Percentiles rank a stretch among this genome's conserved stretches.
Conservation (phyloP, 768 basidiomycete genomes). For the Tubosaeta sp. region DNA sequence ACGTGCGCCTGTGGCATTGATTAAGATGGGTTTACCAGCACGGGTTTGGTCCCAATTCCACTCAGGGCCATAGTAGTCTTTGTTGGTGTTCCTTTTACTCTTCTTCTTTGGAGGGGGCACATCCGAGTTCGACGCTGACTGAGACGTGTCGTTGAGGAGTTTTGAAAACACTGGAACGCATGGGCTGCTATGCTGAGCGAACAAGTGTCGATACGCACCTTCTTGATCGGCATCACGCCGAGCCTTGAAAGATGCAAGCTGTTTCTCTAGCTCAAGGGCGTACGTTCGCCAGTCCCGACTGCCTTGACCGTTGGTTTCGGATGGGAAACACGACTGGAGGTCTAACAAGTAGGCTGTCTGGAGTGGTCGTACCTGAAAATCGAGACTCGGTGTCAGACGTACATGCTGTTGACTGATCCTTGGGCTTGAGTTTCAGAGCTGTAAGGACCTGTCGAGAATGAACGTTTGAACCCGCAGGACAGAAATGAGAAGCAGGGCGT, state of each 20-base stretch:
- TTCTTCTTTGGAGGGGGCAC: slow-evolving; percentile 26
- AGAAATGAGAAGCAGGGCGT: not conserved
- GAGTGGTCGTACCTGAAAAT: not conserved
- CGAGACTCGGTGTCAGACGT: not conserved
- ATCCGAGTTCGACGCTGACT: slow-evolving; percentile 10
- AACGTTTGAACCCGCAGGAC: no score
- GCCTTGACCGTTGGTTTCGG: not conserved
- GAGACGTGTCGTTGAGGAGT: slow-evolving; percentile 13
- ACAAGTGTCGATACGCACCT: slow-evolving; percentile 10
- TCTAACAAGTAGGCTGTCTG: slow-evolving; percentile 26
- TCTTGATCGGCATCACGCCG: slow-evolving; percentile 22
- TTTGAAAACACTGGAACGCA: slow-evolving; percentile 18
- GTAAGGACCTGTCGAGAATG: slow-evolving; percentile 16
- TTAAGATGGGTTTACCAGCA: slow-evolving; percentile 6
- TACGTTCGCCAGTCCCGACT: slow-evolving; percentile 21
- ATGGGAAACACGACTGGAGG: slow-evolving; percentile 24
- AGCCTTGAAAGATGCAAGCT: slow-evolving; percentile 17
- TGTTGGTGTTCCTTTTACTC: slow-evolving; percentile 19
- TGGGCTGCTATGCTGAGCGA: not conserved
- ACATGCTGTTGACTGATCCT: slow-evolving; percentile 23
- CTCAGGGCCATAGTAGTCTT: slow-evolving; percentile 13
- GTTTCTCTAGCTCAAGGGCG: slow-evolving; percentile 28
- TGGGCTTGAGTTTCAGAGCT: slow-evolving; percentile 24
- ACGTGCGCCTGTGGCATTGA: not conserved
- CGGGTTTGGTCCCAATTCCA: slow-evolving; percentile 22